A percentile compares a stretch with the other conserved stretches of the same genome.
These are phyloP conservation scores for Megacollybia platyphylla DNA, from an alignment of 1,284 basidiomycete genomes.

Conservation along the genomic window DNA sequence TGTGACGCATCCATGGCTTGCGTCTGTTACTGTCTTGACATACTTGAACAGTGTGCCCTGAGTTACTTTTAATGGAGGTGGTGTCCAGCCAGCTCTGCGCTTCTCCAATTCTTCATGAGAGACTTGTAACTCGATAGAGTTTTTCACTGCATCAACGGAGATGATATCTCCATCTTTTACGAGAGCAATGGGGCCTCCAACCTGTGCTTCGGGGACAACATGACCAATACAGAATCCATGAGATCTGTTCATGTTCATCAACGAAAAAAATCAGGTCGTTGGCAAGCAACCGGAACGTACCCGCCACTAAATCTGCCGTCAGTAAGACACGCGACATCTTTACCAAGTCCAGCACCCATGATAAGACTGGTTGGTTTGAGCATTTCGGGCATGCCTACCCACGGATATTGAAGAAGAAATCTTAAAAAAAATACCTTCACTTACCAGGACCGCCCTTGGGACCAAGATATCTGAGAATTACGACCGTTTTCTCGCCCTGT, in stretches of 20 bases:
- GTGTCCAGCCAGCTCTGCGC: slow-evolving; percentile 59
- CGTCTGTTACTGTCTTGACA: slow-evolving; percentile 75
- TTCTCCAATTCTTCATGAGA: slow-evolving; percentile 58
- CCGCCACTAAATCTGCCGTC: slow-evolving; percentile 93
- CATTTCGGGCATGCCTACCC: slow-evolving; percentile 86
- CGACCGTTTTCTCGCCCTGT: slow-evolving; percentile 84
- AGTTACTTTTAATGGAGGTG: slow-evolving; percentile 76
- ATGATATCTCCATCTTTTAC: slow-evolving; percentile 82
- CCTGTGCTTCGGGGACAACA: slow-evolving; percentile 82
- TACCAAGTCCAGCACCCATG: slow-evolving; percentile 88
- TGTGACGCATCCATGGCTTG: slow-evolving; percentile 80
- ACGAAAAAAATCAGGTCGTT: slow-evolving; percentile 1
- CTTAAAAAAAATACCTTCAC: slow-evolving; percentile 11
- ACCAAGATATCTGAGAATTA: slow-evolving; percentile 79
- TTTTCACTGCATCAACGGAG: slow-evolving; percentile 75
- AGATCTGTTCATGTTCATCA: slow-evolving; percentile 32
- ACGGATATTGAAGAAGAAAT: slow-evolving; percentile 1
- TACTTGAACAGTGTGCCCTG: slow-evolving; percentile 87
- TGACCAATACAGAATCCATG: slow-evolving; percentile 90
- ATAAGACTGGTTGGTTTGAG: slow-evolving; percentile 82
- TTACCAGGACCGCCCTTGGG: slow-evolving; percentile 81
- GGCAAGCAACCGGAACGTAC: slow-evolving; percentile 26
- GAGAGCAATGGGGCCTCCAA: slow-evolving; percentile 85
- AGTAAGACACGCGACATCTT: slow-evolving; percentile 84
- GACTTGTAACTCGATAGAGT: slow-evolving; percentile 68